Conservation (phyloP, 148 eudicot species). For the Chenopodium berlandieri region DNA sequence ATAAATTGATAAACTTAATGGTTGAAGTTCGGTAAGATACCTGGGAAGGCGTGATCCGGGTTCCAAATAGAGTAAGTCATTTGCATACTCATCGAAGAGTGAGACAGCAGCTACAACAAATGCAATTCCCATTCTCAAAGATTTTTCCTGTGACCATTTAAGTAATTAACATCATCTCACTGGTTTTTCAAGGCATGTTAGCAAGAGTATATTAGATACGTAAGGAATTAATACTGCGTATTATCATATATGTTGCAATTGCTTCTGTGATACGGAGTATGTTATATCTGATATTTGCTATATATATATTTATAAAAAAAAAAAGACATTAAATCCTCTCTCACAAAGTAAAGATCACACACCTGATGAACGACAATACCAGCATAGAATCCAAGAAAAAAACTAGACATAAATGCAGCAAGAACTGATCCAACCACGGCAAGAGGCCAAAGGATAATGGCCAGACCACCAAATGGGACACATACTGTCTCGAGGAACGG, state of each 20-base stretch:
- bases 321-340: not conserved
- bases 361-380: slow-evolving; percentile 85
- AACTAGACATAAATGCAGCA: slow-evolving; percentile 68
- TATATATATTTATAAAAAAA: no score
- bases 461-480: slow-evolving; percentile 91
- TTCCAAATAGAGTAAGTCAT: slow-evolving; percentile 69
- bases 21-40: slow-evolving; percentile 33
- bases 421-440: slow-evolving; percentile 69
- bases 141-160: slow-evolving; percentile 58
- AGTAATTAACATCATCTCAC: not conserved
- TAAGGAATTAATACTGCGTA: no score
- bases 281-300: no score
- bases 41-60: slow-evolving; percentile 91
- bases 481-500: slow-evolving; percentile 89
- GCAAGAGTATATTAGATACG: not conserved
- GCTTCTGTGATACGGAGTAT: not conserved
- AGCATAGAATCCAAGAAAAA: slow-evolving; percentile 64
- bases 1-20: not conserved
- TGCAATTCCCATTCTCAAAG: slow-evolving; percentile 72
- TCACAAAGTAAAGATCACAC: not conserved
- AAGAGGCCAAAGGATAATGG: slow-evolving; percentile 80
- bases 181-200: not conserved
- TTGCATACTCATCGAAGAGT: slow-evolving; percentile 76
- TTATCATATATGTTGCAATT: not conserved
- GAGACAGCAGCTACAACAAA: slow-evolving; percentile 67